These are phyloP conservation scores for Platismatia glauca DNA, from an alignment of 495 filamentous ascomycete species.

Conservation along the genomic window DNA sequence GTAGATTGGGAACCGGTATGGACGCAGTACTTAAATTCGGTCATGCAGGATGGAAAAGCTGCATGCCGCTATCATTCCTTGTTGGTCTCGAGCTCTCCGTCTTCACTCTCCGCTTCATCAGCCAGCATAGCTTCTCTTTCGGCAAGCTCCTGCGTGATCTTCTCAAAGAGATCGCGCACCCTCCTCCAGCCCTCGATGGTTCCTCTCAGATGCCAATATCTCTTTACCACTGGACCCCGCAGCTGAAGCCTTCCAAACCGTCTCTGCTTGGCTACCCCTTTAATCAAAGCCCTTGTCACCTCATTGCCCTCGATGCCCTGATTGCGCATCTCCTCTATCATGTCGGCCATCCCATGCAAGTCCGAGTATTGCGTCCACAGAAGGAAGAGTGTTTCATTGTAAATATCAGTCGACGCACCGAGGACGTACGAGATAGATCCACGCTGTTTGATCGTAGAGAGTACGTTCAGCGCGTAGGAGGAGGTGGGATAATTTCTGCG, in stretches of 20 bases:
- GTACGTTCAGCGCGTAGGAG: slow-evolving; percentile 49
- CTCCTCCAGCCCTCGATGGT: slow-evolving; percentile 16
- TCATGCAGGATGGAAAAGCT: background rate
- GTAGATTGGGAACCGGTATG: background rate
- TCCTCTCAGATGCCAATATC: slow-evolving; percentile 34
- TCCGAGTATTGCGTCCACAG: slow-evolving; percentile 57
- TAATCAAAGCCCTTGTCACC: slow-evolving; percentile 46
- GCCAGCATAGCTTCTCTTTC: background rate
- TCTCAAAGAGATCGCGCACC: background rate
- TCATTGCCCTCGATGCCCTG: slow-evolving; percentile 54
- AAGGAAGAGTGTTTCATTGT: slow-evolving; percentile 60
- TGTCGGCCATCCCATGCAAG: slow-evolving; percentile 47
- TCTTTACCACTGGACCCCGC: slow-evolving; percentile 10
- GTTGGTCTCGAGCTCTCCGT: background rate
- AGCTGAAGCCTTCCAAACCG: slow-evolving; percentile 21
- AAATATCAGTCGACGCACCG: slow-evolving; percentile 62
- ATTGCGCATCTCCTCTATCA: slow-evolving; percentile 70
- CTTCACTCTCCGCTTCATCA: slow-evolving; percentile 7
- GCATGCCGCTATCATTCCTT: background rate
- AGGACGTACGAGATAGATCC: slow-evolving; percentile 63
- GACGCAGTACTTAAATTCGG: background rate
- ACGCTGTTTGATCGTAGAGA: slow-evolving; percentile 61
- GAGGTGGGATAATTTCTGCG: slow-evolving; percentile 53
- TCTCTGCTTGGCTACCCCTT: slow-evolving; percentile 26
- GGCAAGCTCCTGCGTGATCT: background rate